Evolutionary conservation across 306 rosid species (phyloP).

Genomic region (Sechiopsis laciniata): DNA sequence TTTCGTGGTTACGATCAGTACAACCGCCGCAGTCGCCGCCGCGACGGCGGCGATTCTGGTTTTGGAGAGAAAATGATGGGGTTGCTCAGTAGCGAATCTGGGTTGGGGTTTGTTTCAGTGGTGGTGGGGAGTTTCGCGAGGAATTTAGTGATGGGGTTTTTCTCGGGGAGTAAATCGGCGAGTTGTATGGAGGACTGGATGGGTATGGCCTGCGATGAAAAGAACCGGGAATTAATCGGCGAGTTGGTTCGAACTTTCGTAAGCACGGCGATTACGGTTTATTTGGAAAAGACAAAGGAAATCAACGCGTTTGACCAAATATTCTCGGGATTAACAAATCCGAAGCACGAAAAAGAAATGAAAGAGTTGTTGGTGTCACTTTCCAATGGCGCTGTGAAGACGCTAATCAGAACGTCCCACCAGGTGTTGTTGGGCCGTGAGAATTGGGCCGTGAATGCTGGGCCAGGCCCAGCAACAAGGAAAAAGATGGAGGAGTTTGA

Average conservation of each 20-base stretch:
- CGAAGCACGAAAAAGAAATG: constrained; percentile 51
- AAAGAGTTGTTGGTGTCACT: constrained; percentile 52
- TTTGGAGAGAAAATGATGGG: constrained; percentile 43
- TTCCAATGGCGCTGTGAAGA: constrained; percentile 66
- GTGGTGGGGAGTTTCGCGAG: constrained; percentile 81
- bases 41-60: constrained; percentile 16
- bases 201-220: constrained; percentile 41
- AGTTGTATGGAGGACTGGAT: constrained; percentile 37
- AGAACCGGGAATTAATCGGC: constrained; percentile 49
- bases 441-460: constrained; percentile 15
- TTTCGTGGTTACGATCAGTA: constrained; percentile 40
- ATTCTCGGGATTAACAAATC: constrained; percentile 71
- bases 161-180: constrained; percentile 34
- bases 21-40: constrained; percentile 4
- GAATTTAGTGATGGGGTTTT: constrained; percentile 51
- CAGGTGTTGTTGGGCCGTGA: constrained; percentile 44
- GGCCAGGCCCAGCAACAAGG: constrained; percentile 9
- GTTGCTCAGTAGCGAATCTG: constrained; percentile 49
- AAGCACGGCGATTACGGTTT: constrained; percentile 64
- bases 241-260: constrained; percentile 66
- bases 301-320: constrained; percentile 65
- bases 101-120: constrained; percentile 68
- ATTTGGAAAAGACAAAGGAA: constrained; percentile 78
- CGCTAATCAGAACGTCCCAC: constrained; percentile 68
- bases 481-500: constrained; percentile 19